Evolutionary conservation across 1,139 yeast species (phyloP), one percentile per base, ranked within the genome.

Genomic region (Tardiomyces depauwii): DNA sequence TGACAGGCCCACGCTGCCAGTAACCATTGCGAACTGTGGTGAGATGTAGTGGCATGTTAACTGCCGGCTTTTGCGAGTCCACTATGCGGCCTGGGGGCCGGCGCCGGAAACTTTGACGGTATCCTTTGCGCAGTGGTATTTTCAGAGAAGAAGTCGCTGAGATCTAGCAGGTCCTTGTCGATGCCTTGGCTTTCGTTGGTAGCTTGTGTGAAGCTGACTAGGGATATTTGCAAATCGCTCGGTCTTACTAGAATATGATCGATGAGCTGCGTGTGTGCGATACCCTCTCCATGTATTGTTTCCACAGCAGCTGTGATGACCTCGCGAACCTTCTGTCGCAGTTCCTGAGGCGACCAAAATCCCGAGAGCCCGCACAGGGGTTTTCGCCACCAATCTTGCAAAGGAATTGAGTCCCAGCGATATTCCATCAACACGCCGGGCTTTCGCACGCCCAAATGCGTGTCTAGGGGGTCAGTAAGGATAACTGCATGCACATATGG

Each of bases 1-100:
- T 39, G 94, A 86, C 60, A 73, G 71, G 55, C 95, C 96, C 9
- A 41, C 42, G 23, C 59, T 56, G n/a, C 54, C 56, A 42, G 52
- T 62, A 1, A 45, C 45, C 12, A 53, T 62, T n/a, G 45, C 49
- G 3, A 51, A 62, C 42, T 62, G 66, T 55, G 74, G 74, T 3
- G 72, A 70, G 49, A 67, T 67, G 71, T 67, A 49, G 45, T 18
- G 3, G 27, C 25, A 18, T 4, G 39, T 9, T 27, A 41, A 13
- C 19, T 16, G 18, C 2, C 21, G 18, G 7, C 41, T 18, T 9
- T 18, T n/a, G 18, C 16, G 14, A 39, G 33, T 5, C 33, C 16
- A 9, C 33, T 18, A 9, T 14, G 33, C 7, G 16, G 16, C 25
- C 25, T 21, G 4, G 25, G 4, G 7, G 7, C 7, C 7, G 25